A percentile compares a stretch with the other conserved stretches of the same genome.
phyloP scores from a whole-genome alignment of 768 basidiomycete genomes.

The Royoungia palumana region DNA sequence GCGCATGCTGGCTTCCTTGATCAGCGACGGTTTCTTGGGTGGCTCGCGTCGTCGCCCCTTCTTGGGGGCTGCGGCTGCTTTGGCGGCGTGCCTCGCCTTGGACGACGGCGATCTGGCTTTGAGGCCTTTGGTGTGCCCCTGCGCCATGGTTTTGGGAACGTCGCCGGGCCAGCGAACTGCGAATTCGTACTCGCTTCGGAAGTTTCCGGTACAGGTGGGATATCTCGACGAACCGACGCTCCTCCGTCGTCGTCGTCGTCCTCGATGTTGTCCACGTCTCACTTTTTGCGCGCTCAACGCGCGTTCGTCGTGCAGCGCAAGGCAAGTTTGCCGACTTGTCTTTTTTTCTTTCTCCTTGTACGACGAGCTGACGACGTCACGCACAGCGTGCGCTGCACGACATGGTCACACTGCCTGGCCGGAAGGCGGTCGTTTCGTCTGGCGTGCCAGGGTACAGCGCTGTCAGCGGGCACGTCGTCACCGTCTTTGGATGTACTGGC shows the following conservation, averaged over 20 bases:
- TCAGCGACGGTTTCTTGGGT: constrained; percentile 72
- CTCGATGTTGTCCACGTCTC: constrained; percentile 44
- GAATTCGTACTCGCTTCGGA: constrained; percentile 12
- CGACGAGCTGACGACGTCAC: not conserved
- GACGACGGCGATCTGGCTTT: constrained; percentile 48
- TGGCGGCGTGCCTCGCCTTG: constrained; percentile 53
- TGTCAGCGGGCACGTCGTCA: constrained; percentile 86
- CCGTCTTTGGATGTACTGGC: constrained; percentile 95
- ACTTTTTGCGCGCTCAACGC: constrained; percentile 52
- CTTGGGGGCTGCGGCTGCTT: constrained; percentile 67
- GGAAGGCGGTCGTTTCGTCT: constrained; percentile 66
- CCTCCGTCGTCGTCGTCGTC: constrained; percentile 14
- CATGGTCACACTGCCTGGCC: constrained; percentile 53
- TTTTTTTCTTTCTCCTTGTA: not conserved
- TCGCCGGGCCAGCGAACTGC: not conserved
- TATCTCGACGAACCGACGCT: not conserved
- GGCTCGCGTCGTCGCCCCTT: constrained; percentile 77
- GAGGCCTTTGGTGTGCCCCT: constrained; percentile 84
- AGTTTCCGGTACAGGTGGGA: constrained; percentile 22
- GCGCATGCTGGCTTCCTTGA: constrained; percentile 76
- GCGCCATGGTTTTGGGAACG: constrained; percentile 49
- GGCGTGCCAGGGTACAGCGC: constrained; percentile 85
- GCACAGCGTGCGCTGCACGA: constrained; percentile 72
- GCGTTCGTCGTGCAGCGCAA: constrained; percentile 44
- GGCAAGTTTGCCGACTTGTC: constrained; percentile 27